Evolutionary conservation across 1,284 basidiomycete genomes (phyloP), one percentile per base, ranked within the genome.

Genomic region (Chalciporus sp.): DNA sequence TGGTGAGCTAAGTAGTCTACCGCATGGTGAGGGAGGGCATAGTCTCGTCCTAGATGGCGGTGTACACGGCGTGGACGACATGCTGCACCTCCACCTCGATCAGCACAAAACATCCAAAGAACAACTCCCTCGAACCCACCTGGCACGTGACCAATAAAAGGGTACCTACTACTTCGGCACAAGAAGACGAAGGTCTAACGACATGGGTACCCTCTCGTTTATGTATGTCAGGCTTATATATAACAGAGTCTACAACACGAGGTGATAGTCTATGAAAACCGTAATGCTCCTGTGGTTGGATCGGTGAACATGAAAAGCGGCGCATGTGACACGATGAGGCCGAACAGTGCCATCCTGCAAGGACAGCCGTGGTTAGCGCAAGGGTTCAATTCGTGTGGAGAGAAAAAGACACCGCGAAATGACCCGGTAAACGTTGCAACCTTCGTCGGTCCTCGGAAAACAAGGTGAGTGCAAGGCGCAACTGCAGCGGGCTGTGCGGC

Each of bases 291-390:
- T 42, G 70, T 72, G 12, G 56, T 52, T 42, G 67, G 67, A 58
- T 72, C 70, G 46, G 70, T 68, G 49, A 71, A 50, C 29, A 57
- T 67, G 56, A 69, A 68, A 47, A 69, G 37, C 27, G 69, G 65
- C 55, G 59, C 65, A 42, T 69, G 67, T 16, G 69, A 70, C 6
- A 69, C 45, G 51, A 72, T 46, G 17, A 69, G 59, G 41, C 57
- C 69, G 43, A 72, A 68, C 46, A 68, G 46, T 42, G 67, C 69
- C 59, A 72, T 72, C 68, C 67, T 72, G 59, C 58, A 58, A 40
- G 66, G 63, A 65, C 44, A 61, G 42, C 52, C 68, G 56, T 64
- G 62, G 66, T 69, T 52, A 66, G 62, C 28, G 26, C 40, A 20
- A 42, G 20, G 20, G 20, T 42, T 23, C 11, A 46, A 39, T 9